These are phyloP conservation scores for Candida mattraensis DNA, from an alignment of 805 yeast species.

Conservation along the genomic window DNA sequence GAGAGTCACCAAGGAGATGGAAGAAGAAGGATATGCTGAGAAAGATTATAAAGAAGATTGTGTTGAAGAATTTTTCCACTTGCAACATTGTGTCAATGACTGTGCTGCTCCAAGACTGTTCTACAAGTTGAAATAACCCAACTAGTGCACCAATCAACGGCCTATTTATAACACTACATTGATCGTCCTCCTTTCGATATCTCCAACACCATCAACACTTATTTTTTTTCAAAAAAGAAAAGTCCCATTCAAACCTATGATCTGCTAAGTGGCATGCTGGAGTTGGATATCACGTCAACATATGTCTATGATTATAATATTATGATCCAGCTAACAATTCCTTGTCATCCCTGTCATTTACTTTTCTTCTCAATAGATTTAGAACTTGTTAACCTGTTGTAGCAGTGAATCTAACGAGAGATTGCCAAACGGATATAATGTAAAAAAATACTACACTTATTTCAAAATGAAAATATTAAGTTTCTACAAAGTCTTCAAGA, in stretches of 20 bases:
- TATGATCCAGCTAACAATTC: no score
- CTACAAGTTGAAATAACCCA: constrained; percentile 70
- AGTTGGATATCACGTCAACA: constrained; percentile 6
- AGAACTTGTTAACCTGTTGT: no score
- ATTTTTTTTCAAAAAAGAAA: no score
- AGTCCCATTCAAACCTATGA: no score
- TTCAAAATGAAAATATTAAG: no score
- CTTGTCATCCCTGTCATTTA: background rate
- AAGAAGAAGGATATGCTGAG: constrained; percentile 81
- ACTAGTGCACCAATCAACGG: constrained; percentile 8
- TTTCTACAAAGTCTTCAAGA: constrained; percentile 2
- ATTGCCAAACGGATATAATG: no score
- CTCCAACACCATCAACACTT: no score
- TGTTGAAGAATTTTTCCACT: constrained; percentile 96
- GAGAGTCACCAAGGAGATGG: constrained; percentile 86
- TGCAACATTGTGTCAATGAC: constrained; percentile 89
- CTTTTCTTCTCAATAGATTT: background rate
- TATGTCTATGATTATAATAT: constrained; percentile 5
- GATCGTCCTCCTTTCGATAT: no score
- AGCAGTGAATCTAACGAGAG: no score
- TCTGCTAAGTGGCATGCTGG: no score
- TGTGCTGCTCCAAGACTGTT: constrained; percentile 90
- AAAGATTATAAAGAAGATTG: constrained; percentile 92
- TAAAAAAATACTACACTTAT: no score
- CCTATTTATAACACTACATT: no score